phyloP scores from a whole-genome alignment of 1,284 basidiomycete species.

The Puccinia coronata region DNA sequence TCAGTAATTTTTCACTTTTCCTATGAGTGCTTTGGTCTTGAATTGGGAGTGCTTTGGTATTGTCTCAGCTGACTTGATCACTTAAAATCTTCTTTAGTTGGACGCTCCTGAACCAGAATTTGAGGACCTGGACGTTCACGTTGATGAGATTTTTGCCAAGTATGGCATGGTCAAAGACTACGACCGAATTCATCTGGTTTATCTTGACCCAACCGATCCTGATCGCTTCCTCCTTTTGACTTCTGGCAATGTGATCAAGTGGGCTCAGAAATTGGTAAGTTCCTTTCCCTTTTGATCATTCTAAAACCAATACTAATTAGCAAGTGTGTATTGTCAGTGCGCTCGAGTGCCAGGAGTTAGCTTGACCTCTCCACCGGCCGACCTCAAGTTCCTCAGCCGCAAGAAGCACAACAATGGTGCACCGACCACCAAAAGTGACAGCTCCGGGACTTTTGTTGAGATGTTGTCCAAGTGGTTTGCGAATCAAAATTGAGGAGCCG shows the following conservation, averaged over 20 bases:
- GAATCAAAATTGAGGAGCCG: background rate
- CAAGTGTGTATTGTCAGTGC: background rate
- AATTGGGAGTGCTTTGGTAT: too few relatives aligned
- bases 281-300: background rate
- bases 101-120: background rate
- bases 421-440: background rate
- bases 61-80: too few relatives aligned
- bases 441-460: background rate
- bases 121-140: background rate
- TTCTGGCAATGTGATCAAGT: background rate
- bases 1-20: too few relatives aligned
- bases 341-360: background rate
- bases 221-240: background rate
- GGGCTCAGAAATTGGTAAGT: conserved; percentile 1
- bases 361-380: background rate
- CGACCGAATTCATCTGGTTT: background rate
- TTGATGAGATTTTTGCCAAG: background rate
- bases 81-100: too few relatives aligned
- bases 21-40: too few relatives aligned
- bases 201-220: background rate
- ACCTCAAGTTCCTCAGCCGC: background rate
- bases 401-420: background rate
- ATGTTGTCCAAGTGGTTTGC: background rate
- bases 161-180: background rate
- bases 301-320: too few relatives aligned